Percentiles rank a stretch among this genome's conserved stretches.
Conservation (phyloP, 179 eudicot species). For the Heliamphora pulchella region DNA sequence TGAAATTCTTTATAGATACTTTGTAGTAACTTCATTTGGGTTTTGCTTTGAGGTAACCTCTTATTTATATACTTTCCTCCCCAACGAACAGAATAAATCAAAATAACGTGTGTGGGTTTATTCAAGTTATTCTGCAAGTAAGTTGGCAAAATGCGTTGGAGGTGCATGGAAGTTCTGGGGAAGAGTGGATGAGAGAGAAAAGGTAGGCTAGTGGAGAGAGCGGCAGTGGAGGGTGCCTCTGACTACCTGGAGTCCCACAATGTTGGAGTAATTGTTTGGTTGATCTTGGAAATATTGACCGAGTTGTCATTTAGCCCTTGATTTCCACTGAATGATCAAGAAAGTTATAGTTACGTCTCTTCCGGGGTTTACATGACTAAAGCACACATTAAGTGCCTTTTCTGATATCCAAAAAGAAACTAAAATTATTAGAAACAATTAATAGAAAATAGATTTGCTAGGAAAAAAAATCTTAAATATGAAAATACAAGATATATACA, state of each 20-base stretch:
- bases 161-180: neutral
- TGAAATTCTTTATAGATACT: neutral
- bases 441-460: neutral
- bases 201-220: neutral
- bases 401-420: no score
- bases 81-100: neutral
- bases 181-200: neutral
- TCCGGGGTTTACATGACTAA: neutral
- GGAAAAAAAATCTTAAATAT: neutral
- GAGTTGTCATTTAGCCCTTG: neutral
- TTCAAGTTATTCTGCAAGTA: neutral
- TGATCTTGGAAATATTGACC: neutral
- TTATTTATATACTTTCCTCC: neutral
- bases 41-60: conserved; percentile 8
- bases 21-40: neutral
- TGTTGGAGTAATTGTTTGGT: neutral
- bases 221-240: neutral
- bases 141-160: neutral
- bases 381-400: neutral
- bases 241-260: neutral
- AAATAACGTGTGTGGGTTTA: neutral
- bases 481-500: neutral
- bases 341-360: neutral
- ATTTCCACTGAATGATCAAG: neutral
- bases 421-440: no score